phyloP scores from a whole-genome alignment of 1,139 yeast genomes.

The Geotrichum citri-aurantii region DNA sequence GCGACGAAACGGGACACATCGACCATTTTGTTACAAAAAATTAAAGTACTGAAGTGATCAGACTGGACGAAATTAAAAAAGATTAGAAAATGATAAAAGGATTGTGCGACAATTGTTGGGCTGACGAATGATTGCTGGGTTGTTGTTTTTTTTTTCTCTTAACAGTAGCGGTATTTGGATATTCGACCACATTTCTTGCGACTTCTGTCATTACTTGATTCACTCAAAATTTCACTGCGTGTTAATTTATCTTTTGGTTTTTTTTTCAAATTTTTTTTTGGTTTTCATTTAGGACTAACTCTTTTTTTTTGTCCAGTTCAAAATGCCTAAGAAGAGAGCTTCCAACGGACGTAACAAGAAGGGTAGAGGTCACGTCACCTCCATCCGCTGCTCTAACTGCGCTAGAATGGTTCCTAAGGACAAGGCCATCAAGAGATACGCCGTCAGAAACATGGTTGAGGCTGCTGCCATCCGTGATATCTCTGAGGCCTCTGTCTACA shows the following conservation, averaged over 20 bases:
- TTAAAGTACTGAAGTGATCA: background rate
- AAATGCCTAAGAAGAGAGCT: constrained; percentile 99
- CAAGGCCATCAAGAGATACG: constrained; percentile 99
- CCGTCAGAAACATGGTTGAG: constrained; percentile 99
- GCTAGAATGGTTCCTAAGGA: constrained; percentile 99
- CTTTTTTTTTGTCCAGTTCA: constrained; percentile 28
- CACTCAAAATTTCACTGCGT: background rate
- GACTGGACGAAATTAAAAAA: background rate
- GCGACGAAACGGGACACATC: background rate
- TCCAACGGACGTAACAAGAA: constrained; percentile 99
- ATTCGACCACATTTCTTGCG: background rate
- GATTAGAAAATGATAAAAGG: background rate
- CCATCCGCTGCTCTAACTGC: constrained; percentile 99
- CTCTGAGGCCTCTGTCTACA: constrained; percentile 98
- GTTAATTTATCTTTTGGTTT: background rate
- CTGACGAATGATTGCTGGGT: background rate
- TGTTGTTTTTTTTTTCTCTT: too few relatives aligned
- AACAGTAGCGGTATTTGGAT: background rate
- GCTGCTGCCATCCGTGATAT: constrained; percentile 99
- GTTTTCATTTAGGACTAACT: background rate
- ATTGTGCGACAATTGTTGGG: background rate
- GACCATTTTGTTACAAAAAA: background rate
- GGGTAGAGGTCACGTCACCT: constrained; percentile 99
- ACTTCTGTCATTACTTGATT: background rate
- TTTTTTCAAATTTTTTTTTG: background rate